phyloP scores from a whole-genome alignment of 164 flowering plant genomes.

The Tetrastigma voinierianum region DNA sequence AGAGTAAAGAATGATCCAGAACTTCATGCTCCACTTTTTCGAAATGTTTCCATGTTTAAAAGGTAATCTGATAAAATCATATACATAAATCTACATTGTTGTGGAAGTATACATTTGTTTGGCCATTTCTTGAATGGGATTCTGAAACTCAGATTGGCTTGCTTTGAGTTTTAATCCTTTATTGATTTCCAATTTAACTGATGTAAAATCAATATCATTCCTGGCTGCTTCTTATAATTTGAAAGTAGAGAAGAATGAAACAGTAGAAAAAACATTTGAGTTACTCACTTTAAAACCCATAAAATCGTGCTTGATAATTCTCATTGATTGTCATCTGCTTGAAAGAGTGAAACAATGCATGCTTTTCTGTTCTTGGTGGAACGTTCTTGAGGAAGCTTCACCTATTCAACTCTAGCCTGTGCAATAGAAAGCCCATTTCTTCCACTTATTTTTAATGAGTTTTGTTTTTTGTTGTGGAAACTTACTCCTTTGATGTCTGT shows the following conservation, averaged over 20 bases:
- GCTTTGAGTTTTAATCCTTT: not conserved
- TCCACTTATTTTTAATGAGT: not conserved
- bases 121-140: not conserved
- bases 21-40: constrained; percentile 52
- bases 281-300: no score
- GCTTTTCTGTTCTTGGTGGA: no score
- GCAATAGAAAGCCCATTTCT: not conserved
- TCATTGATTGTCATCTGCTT: no score
- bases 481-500: not conserved
- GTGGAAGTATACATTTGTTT: not conserved
- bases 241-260: no score
- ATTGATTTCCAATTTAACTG: no score
- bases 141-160: not conserved
- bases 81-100: not conserved
- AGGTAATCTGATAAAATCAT: constrained; percentile 28
- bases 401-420: no score
- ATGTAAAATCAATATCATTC: not conserved
- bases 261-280: no score
- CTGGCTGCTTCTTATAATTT: not conserved
- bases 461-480: not conserved
- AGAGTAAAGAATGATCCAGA: constrained; percentile 29
- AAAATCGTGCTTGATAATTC: no score
- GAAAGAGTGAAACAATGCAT: no score
- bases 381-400: no score
- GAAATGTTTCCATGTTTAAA: constrained; percentile 59